phyloP scores from a whole-genome alignment of 2,329 filamentous ascomycete genomes.

The Tolypocladium nubicola region DNA sequence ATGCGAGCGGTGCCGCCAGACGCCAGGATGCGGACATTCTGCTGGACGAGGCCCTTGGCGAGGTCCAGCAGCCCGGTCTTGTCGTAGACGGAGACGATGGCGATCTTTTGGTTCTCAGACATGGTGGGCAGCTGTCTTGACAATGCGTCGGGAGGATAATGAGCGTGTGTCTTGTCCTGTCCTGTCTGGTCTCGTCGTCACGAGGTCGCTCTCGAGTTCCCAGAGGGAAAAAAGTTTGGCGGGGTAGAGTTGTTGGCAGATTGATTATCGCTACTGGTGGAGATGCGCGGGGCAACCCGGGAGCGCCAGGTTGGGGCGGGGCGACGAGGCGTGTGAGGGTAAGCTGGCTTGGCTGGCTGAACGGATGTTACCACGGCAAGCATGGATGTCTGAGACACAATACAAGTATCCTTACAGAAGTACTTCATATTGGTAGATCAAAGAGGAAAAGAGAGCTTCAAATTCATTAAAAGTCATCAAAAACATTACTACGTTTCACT shows the following conservation, averaged over 20 bases:
- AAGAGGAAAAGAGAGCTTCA: no score
- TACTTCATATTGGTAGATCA: no score
- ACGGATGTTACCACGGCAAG: no score
- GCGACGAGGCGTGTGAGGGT: neutral
- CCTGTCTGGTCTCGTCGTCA: neutral
- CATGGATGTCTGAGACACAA: no score
- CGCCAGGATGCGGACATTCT: conserved; percentile 85
- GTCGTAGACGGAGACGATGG: conserved; percentile 96
- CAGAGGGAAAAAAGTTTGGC: neutral
- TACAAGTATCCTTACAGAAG: no score
- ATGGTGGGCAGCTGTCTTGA: conserved; percentile 15
- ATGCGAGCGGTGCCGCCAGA: conserved; percentile 92
- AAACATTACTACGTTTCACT: no score
- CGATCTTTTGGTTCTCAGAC: conserved; percentile 46
- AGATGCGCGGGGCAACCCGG: conserved; percentile 1
- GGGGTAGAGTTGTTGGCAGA: neutral
- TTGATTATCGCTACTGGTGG: conserved; percentile 1
- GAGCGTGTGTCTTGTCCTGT: neutral
- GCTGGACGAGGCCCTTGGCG: conserved; percentile 78
- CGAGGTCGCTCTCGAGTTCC: neutral
- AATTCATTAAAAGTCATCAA: no score
- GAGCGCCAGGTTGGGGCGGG: neutral
- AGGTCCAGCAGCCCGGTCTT: conserved; percentile 93
- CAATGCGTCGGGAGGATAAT: neutral
- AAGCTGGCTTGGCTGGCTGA: no score